Evolutionary conservation across 1,139 yeast species (phyloP), one percentile per base, ranked within the genome.

Genomic region (Pichia sp.): DNA sequence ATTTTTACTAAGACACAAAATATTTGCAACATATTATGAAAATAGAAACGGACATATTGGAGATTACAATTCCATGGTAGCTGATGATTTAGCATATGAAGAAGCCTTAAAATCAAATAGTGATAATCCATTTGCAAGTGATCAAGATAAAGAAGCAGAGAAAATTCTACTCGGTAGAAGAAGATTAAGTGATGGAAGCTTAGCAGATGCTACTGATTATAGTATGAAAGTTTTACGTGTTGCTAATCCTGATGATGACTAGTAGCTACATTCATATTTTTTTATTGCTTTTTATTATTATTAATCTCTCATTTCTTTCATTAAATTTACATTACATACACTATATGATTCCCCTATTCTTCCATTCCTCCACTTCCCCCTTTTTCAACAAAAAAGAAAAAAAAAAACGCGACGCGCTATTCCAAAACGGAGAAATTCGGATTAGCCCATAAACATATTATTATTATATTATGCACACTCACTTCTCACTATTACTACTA

Each of bases 141-240:
- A 62, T 29, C 66, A 65, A 48, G 66, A 60, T 43, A 38, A 45
- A 26, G 53, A 50, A 42, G 55, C 53, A 29, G 53, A 49, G 38
- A 45, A 51, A 24, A 48, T 53, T 24, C 78, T 83, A 81, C 71
- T 84, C 66, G 88, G 87, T 25, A 79, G 86, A 63, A 76, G 88
- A 53, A 72, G 94, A 54, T 68, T 84, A 49, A 76, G 84, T 51
- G 89, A 83, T 60, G 90, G 89, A 15, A 77, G 85, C 24, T 71
- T 85, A 53, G 90, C 88, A 15, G 94, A 85, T 62, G 89, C 84
- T 55, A 77, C 85, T 13, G 92, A 85, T 63, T 84, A 84, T 66
- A 75, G 84, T 43, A 72, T 89, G 56, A 83, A 84, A 65, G 79
- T 83, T 30, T 69, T 85, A 48, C 80, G 82, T 53, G 90, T 85